These are phyloP conservation scores for Mitragyna speciosa DNA, from an alignment of 257 asterid species.

Conservation along the genomic window DNA sequence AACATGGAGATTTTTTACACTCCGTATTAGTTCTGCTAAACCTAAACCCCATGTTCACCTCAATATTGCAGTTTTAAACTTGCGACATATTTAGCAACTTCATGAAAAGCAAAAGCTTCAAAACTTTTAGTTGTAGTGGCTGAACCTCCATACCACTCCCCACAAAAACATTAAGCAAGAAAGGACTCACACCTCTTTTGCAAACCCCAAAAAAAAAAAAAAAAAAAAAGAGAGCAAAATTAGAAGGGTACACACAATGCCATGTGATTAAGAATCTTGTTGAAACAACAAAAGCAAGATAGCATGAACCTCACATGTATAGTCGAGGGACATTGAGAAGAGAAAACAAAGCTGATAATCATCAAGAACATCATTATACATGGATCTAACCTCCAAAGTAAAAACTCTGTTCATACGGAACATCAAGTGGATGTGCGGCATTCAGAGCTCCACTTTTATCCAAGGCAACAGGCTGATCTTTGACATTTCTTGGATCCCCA, in stretches of 20 bases:
- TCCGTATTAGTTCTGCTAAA: not conserved
- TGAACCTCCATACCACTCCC: not conserved
- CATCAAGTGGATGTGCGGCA: conserved; percentile 47
- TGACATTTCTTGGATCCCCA: conserved; percentile 59
- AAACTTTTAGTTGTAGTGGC: not conserved
- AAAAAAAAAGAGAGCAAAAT: not conserved
- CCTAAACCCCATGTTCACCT: not conserved
- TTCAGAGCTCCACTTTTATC: conserved; percentile 59
- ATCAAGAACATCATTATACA: conserved; percentile 14
- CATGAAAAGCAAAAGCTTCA: not conserved
- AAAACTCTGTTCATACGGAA: conserved; percentile 71
- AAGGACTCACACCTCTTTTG: not conserved
- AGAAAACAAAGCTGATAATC: not conserved
- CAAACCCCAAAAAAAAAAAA: no score
- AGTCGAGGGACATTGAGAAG: not conserved
- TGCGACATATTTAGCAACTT: not conserved
- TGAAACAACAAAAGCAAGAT: not conserved
- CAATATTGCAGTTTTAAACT: not conserved
- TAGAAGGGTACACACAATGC: not conserved
- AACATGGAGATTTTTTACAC: not conserved
- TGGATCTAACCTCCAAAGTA: conserved; percentile 70
- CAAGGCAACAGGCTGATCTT: conserved; percentile 58
- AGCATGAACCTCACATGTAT: not conserved
- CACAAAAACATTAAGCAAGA: not conserved
- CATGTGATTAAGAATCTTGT: no score